A percentile compares a stretch with the other conserved stretches of the same genome.
phyloP scores from a whole-genome alignment of 176 grass and related monocot species.

The Phoenix roebelenii region DNA sequence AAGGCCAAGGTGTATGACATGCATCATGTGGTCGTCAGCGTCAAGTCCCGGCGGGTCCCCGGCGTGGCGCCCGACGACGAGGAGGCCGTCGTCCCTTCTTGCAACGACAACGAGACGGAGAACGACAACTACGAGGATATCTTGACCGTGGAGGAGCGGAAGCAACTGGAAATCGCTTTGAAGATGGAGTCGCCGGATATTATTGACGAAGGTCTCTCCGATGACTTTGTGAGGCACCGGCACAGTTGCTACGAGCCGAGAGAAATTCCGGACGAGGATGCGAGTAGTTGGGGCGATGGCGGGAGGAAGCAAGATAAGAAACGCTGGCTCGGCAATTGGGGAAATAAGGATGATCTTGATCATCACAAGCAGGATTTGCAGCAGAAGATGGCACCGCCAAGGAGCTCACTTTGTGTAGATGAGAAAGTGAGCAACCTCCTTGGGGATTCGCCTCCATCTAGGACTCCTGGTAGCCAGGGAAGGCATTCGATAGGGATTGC shows the following conservation, averaged over 20 bases:
- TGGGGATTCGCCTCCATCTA: too few species aligned
- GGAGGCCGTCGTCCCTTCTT: not conserved
- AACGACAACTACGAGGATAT: not conserved
- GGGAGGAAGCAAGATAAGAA: not conserved
- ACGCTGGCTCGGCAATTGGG: not conserved
- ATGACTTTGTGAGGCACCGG: not conserved
- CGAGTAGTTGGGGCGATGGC: not conserved
- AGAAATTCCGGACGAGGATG: not conserved
- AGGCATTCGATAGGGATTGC: too few species aligned
- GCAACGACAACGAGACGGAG: not conserved
- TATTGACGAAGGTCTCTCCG: too few species aligned
- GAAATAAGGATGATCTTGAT: too few species aligned
- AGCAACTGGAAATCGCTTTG: too few species aligned
- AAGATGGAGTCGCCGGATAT: too few species aligned
- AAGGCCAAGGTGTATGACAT: constrained; percentile 18
- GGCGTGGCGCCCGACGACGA: not conserved
- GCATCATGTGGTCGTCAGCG: constrained; percentile 2
- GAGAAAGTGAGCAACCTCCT: too few species aligned
- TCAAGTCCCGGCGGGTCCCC: not conserved
- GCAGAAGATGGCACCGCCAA: too few species aligned
- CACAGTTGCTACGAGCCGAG: constrained; percentile 3
- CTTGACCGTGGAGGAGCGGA: too few species aligned
- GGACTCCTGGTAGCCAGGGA: too few species aligned
- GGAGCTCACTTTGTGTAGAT: too few species aligned
- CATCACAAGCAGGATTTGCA: too few species aligned